These are phyloP conservation scores for Phytophthora niederhauseri DNA, from an alignment of 352 stramenopile species.

Conservation along the genomic window DNA sequence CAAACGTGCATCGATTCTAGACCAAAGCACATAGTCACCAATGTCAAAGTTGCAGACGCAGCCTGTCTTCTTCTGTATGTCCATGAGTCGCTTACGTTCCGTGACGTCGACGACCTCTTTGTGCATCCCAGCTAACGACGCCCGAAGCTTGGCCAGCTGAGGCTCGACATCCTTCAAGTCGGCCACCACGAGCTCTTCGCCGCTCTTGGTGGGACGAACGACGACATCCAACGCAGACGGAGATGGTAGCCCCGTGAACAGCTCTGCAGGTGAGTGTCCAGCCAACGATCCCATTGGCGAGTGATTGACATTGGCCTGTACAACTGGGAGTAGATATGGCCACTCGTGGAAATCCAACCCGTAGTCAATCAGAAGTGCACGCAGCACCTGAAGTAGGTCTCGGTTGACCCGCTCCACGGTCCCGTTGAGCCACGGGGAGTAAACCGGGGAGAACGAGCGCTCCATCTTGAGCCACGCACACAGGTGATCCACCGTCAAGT, in stretches of 20 bases:
- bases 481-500: background rate
- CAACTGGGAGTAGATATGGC: background rate
- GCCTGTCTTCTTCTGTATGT: background rate
- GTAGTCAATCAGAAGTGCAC: constrained; percentile 13
- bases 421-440: constrained; percentile 2
- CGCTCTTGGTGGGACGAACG: background rate
- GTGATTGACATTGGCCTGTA: background rate
- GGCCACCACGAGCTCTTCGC: background rate
- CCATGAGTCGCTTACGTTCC: background rate
- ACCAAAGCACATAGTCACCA: background rate
- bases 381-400: constrained; percentile 11
- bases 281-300: background rate
- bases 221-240: background rate
- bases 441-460: constrained; percentile 5
- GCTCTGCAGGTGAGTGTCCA: background rate
- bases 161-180: background rate
- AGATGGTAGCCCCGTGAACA: background rate
- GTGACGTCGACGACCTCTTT: background rate
- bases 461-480: constrained; percentile 8
- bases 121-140: background rate
- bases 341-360: background rate
- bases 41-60: background rate
- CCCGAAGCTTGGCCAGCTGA: background rate
- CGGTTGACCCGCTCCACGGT: constrained; percentile 9
- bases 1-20: background rate